Evolutionary conservation across 192 early-diverging fungal genomes (phyloP).

Genomic region (Funneliformis geosporum): DNA sequence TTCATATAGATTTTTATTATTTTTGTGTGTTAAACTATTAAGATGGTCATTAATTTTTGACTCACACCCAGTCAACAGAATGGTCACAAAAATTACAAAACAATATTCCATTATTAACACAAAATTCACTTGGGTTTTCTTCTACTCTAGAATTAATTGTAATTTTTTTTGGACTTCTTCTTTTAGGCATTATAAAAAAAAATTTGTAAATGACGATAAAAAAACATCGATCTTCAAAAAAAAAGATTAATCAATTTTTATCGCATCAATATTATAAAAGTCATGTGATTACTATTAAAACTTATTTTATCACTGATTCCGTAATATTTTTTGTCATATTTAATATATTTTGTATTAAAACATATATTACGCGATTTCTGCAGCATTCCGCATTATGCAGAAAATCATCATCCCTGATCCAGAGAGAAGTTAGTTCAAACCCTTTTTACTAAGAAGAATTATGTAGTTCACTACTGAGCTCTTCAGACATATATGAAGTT

Average conservation of each 20-base stretch:
- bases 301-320: too few species aligned
- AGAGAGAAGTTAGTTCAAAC: too few species aligned
- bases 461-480: too few species aligned
- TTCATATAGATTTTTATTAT: not conserved
- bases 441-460: too few species aligned
- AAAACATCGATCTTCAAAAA: not conserved
- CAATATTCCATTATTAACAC: not conserved
- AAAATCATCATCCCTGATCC: not conserved
- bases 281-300: not conserved
- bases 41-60: not conserved
- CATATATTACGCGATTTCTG: not conserved
- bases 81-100: slow-evolving; percentile 5
- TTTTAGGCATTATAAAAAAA: not conserved
- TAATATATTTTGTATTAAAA: too few species aligned
- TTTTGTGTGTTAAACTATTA: not conserved
- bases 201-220: not conserved
- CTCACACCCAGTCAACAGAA: not conserved
- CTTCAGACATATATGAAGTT: too few species aligned
- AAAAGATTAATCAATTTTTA: not conserved
- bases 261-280: not conserved
- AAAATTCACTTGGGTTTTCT: not conserved
- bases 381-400: not conserved
- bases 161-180: not conserved
- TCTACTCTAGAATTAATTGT: not conserved
- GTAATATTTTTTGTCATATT: not conserved